Percentiles rank a stretch among this genome's conserved stretches.
Conservation (phyloP, 768 basidiomycete species). For the Saitozyma sp. region DNA sequence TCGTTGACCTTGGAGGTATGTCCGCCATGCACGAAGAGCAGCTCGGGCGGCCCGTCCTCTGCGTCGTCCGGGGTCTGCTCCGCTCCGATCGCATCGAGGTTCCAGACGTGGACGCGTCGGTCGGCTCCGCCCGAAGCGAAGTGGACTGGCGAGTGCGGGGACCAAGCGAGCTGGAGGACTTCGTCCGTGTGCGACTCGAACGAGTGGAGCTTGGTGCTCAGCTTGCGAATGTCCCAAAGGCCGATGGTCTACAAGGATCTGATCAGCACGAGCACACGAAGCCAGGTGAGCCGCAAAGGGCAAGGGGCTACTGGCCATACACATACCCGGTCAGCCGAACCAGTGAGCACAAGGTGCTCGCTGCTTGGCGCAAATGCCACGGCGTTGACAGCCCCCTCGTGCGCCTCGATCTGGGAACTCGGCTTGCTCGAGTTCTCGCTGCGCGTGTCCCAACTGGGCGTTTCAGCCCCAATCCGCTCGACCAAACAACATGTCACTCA, state of each 20-base stretch:
- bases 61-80: slow-evolving; percentile 98
- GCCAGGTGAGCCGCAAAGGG: background rate
- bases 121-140: slow-evolving; percentile 96
- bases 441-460: slow-evolving; percentile 85
- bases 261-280: slow-evolving; percentile 1
- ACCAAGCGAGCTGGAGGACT: slow-evolving; percentile 92
- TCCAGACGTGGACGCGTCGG: slow-evolving; percentile 92
- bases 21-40: slow-evolving; percentile 92
- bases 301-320: no score
- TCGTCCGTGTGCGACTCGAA: slow-evolving; percentile 95
- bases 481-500: slow-evolving; percentile 54
- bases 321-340: slow-evolving; percentile 80
- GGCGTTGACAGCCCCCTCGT: slow-evolving; percentile 84
- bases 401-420: slow-evolving; percentile 72
- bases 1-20: slow-evolving; percentile 73
- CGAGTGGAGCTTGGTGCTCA: slow-evolving; percentile 72
- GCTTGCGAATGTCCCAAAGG: slow-evolving; percentile 78
- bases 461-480: background rate
- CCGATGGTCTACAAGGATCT: slow-evolving; percentile 66
- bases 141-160: slow-evolving; percentile 84
- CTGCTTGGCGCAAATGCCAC: slow-evolving; percentile 84
- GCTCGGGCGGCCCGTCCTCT: slow-evolving; percentile 95
- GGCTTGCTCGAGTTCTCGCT: slow-evolving; percentile 63
- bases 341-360: slow-evolving; percentile 79
- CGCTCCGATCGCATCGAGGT: slow-evolving; percentile 81